phyloP scores from a whole-genome alignment of 805 yeast species.

The Huiozyma naganishii region DNA sequence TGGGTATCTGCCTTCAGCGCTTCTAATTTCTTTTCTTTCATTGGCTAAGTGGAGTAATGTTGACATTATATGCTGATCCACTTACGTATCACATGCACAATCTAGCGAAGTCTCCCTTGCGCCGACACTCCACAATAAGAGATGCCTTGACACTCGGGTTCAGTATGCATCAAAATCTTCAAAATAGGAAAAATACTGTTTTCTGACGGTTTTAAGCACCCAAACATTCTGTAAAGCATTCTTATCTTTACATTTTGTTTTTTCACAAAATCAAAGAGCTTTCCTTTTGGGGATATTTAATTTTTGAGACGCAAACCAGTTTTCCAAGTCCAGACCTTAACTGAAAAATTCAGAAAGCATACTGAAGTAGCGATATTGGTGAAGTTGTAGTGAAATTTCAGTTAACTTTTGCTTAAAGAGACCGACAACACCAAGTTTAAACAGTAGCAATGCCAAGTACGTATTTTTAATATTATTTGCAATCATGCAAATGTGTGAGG shows the following conservation, averaged over 20 bases:
- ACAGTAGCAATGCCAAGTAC: constrained; percentile 51
- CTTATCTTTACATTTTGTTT: background rate
- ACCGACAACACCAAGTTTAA: constrained; percentile 16
- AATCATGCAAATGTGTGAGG: constrained; percentile 31
- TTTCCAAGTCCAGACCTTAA: no score
- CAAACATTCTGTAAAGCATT: background rate
- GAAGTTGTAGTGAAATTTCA: no score
- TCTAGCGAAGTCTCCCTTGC: no score
- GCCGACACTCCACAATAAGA: no score
- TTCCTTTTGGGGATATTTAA: background rate
- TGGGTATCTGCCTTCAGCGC: background rate
- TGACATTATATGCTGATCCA: background rate
- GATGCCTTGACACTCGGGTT: no score
- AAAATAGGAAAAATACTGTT: no score
- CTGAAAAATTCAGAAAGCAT: no score
- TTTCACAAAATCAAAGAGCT: no score
- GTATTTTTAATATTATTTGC: constrained; percentile 20
- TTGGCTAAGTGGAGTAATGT: constrained; percentile 4
- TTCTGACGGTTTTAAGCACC: background rate
- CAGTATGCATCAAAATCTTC: no score
- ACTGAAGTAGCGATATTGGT: no score
- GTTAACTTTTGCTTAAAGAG: background rate
- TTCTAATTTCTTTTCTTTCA: constrained; percentile 5
- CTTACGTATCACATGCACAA: no score
- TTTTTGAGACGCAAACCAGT: no score